Evolutionary conservation across 352 stramenopile species (phyloP).

Genomic region (Pythium volutum): DNA sequence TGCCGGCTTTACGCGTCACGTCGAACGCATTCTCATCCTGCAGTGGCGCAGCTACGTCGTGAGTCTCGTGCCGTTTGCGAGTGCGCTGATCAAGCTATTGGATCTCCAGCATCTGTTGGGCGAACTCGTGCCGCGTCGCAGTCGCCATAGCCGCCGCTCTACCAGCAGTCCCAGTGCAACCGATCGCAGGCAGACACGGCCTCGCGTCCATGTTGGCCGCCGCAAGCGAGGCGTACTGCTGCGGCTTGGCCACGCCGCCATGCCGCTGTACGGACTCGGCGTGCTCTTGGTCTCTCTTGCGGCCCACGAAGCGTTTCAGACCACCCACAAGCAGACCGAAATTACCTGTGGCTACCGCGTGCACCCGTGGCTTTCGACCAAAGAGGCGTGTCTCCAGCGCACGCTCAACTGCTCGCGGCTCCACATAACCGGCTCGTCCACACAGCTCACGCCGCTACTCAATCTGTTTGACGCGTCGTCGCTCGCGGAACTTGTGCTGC

Average conservation of each 20-base stretch:
- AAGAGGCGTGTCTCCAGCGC: conserved; percentile 13
- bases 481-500: conserved; percentile 4
- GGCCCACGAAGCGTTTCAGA: neutral
- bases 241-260: neutral
- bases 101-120: conserved; percentile 4
- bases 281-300: neutral
- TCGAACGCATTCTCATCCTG: conserved; percentile 15
- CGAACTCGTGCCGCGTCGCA: neutral
- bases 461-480: neutral
- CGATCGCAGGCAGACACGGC: neutral
- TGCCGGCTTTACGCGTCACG: neutral
- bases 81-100: conserved; percentile 2
- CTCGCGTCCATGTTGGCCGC: neutral
- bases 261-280: conserved; percentile 3
- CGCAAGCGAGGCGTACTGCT: neutral
- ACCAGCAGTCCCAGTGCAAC: neutral
- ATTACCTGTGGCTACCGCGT: conserved; percentile 8
- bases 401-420: conserved; percentile 6
- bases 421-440: neutral
- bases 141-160: too few relatives aligned
- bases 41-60: neutral
- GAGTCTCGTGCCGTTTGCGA: conserved; percentile 20
- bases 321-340: neutral
- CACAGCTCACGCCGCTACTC: neutral
- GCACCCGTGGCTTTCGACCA: conserved; percentile 15